Evolutionary conservation across 2,329 filamentous ascomycete genomes (phyloP), one percentile per base, ranked within the genome.

Genomic region (Seiridium cupressi): DNA sequence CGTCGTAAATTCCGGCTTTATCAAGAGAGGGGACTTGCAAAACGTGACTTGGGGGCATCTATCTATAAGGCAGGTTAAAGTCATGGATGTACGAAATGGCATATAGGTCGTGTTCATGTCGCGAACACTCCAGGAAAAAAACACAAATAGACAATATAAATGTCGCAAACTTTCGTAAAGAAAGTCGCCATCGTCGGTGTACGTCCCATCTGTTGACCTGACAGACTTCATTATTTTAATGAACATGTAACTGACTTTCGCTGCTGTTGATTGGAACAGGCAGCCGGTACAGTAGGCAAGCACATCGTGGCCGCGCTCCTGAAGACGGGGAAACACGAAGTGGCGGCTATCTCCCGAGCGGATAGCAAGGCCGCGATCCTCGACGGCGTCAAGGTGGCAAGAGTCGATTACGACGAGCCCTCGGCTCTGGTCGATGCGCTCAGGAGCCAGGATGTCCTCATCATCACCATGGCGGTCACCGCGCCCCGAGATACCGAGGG

Each of bases 401-500:
- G 64, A 1, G 74, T 86, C 18, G 75, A 82, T 66, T 83, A 83
- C 63, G 68, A 76, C 34, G 65, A 79, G 53, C 68, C 76, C 34
- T 64, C 69, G 1, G 75, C 79, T 1, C 66, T 88, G 7, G 74
- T 83, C 0, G 67, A 70, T 1, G 84, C 83, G 2, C 77, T 88
- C 2, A 67, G 73, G 36, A 83, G 76, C 60, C 83, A 88, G 61
- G 78, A 88, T n/a, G 80, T 79, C 44, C 73, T 88, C 3, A 74
- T 87, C 64, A 86, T 88, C 58, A 84, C 84, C 8, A 68, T 88
- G 61, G 62, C 76, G 9, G 68, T 72, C 0, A 62, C 53, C 0
- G 83, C 81, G 0, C 75, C 81, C 0, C 69, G 61, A 0, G 79
- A 80, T 8, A 77, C 77, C 1, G 78, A 85, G 48, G 67, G 65